Conservation (phyloP, 352 stramenopile species). For the Globisporangium echinulatum region DNA sequence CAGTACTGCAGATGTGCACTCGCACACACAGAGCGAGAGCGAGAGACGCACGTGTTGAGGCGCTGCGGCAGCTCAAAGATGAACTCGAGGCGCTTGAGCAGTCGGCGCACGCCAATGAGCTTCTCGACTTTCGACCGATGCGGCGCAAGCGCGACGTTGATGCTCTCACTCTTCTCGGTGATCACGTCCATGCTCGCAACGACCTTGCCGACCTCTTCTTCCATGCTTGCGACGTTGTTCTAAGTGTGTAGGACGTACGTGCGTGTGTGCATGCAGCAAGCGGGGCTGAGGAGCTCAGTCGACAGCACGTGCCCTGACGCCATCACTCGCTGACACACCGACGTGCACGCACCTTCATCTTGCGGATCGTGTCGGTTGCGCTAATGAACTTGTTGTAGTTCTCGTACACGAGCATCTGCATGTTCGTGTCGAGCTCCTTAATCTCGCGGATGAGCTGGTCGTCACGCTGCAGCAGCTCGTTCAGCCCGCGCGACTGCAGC, state of each 20-base stretch:
- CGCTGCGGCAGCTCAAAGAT: slow-evolving; percentile 94
- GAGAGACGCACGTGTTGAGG: slow-evolving; percentile 42
- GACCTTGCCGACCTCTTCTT: slow-evolving; percentile 82
- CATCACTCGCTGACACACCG: background rate
- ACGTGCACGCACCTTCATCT: slow-evolving; percentile 76
- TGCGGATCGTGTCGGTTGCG: slow-evolving; percentile 98
- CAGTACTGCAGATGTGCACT: no score
- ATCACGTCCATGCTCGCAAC: slow-evolving; percentile 88
- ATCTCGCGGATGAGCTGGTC: slow-evolving; percentile 85
- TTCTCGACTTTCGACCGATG: slow-evolving; percentile 93
- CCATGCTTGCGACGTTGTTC: slow-evolving; percentile 90
- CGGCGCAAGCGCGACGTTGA: slow-evolving; percentile 84
- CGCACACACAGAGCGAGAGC: background rate
- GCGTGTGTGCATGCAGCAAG: background rate
- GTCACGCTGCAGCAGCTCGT: slow-evolving; percentile 66
- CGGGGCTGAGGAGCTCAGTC: no score
- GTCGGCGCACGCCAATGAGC: slow-evolving; percentile 92
- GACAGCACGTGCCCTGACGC: no score
- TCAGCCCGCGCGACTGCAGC: slow-evolving; percentile 49
- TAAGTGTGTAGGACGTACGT: slow-evolving; percentile 7
- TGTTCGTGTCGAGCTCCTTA: slow-evolving; percentile 96
- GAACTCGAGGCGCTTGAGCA: slow-evolving; percentile 96
- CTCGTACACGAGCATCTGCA: slow-evolving; percentile 99
- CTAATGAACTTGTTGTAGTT: slow-evolving; percentile 99
- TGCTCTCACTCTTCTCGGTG: slow-evolving; percentile 71